Base-by-base conservation (phyloP, 495 filamentous ascomycete species). In the Penicillium coffeae region DNA sequence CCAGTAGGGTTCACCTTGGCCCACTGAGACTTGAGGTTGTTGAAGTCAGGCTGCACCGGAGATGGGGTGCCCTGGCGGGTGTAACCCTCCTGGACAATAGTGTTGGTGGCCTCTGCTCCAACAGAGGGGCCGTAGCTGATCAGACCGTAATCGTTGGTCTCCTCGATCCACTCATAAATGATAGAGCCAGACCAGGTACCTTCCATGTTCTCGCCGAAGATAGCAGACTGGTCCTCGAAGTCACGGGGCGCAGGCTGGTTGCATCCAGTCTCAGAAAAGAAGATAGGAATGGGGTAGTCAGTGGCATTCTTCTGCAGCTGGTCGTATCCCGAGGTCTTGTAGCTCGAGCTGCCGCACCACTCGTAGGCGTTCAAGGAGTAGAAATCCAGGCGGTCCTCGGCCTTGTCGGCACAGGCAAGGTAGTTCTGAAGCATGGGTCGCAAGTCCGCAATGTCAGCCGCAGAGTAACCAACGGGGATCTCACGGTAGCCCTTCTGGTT, bases 361-460 rank as follows among this genome's bases (percentile, higher is more conserved):
- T 89, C 84, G 56, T 95, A 95, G 33, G 88, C 87, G 58, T 95
- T 94, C 30, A 95, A 72, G 12, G 81, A 76, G 64, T 87, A 95
- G 70, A 94, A 92, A 60, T 95, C 90, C 49, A 92, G 70, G 9
- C 78, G 78, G 52, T 92, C 86, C 6, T 80, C 79, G 18, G 72
- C 21, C 57, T 92, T 82, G 42, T 66, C 68, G 38, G 82, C 82
- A 65, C 90, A 95, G 9, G 86, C 85, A 25, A 95, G 71, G 65
- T 95, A 95, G 60, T 95, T 84, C 66, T 95, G 90, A 1, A 95
- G 73, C 82, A 86, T 89, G 27, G 90, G 89, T 15, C 90, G 83
- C 35, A 93, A 79, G 36, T 80, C 73, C 2, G 87, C 72, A 52
- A 94, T 91, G 63, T 95, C 90, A 25, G 89, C 88, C n/a, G 88